A percentile compares a stretch with the other conserved stretches of the same genome.
phyloP scores from a whole-genome alignment of 768 basidiomycete genomes.

The Filobasidium floriforme region DNA sequence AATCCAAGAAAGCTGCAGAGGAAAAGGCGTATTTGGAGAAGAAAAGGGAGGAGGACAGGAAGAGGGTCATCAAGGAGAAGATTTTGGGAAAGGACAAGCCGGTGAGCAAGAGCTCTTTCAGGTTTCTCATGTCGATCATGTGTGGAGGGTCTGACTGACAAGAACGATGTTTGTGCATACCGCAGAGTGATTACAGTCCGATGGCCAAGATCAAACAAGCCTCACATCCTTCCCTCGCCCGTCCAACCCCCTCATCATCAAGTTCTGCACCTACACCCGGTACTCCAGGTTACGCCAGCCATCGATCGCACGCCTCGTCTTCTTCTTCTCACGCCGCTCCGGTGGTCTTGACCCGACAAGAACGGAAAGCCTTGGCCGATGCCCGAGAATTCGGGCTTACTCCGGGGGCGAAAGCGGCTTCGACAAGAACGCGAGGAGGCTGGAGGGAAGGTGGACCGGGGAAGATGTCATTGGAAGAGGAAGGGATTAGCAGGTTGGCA shows the following conservation, averaged over 20 bases:
- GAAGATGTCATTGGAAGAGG: slow-evolving; percentile 1
- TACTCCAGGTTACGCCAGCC: not conserved
- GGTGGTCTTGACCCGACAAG: slow-evolving; percentile 11
- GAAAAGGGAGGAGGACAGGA: slow-evolving; percentile 8
- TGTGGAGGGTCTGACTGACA: not conserved
- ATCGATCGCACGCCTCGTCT: not conserved
- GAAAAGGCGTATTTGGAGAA: slow-evolving; percentile 1
- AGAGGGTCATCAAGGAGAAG: slow-evolving; percentile 4
- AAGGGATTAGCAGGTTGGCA: not conserved
- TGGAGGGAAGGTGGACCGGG: not conserved
- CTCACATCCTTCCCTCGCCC: slow-evolving; percentile 7
- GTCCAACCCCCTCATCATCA: not conserved
- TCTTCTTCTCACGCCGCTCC: not conserved
- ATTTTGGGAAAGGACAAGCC: not conserved
- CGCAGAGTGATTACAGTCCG: not conserved
- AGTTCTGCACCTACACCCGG: not conserved
- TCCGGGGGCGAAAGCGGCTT: slow-evolving; percentile 1
- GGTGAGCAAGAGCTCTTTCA: not conserved
- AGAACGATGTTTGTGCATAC: not conserved
- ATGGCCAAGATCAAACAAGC: not conserved
- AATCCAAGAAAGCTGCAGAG: slow-evolving; percentile 7
- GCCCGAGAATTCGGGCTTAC: slow-evolving; percentile 17
- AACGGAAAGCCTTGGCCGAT: slow-evolving; percentile 9
- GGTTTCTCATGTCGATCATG: not conserved
- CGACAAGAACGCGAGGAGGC: not conserved